Evolutionary conservation across 2,329 filamentous ascomycete genomes (phyloP), one percentile per base, ranked within the genome.

Genomic region (Akanthomyces muscarius): DNA sequence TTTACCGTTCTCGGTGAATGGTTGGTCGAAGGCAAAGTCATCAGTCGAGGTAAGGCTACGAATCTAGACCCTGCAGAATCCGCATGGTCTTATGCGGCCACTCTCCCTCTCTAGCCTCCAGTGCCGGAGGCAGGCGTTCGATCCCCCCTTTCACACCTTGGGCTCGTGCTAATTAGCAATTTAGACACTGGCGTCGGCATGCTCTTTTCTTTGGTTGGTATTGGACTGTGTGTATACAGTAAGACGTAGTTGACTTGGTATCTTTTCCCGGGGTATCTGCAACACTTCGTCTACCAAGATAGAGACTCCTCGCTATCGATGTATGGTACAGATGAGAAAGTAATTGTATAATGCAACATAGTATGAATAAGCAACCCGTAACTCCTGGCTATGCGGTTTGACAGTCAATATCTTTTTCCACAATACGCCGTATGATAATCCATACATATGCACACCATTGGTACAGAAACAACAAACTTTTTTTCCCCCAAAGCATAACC

Each of bases 1-100:
- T 98, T 97, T 72, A 98, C 94, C 0, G 93, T 97, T 2, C 71
- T 97, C 14, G 94, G 93, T 0, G 94, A 98, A 69, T 98, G 93
- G 92, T 96, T 89, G 81, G 92, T 94, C 0, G 94, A 97, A 70
- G 87, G 87, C 65, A 98, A 97, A 74, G 89, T 93, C 1, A 96
- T 98, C 65, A 90, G 88, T 68, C 84, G 86, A 80, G 86, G 91
- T 92, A 78, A 71, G 83, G 13, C 50, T 16, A 14, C 36, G 21
- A 23, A 44, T n/a, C 1, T 25, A 25, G 52, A 21, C n/a, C 10
- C n/a, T n/a, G 28, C 28, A n/a, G 50, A 36, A 18, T 16, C 11
- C 10, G 11, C 36, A 3, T 5, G n/a, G 30, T 30, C 11, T 23
- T 38, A 10, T 53, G 28, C 8, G 28, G 25, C 44, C 56, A 38